Evolutionary conservation across 1,139 yeast genomes (phyloP), one percentile per base, ranked within the genome.

Genomic region (Sugiyamaella pinicola): DNA sequence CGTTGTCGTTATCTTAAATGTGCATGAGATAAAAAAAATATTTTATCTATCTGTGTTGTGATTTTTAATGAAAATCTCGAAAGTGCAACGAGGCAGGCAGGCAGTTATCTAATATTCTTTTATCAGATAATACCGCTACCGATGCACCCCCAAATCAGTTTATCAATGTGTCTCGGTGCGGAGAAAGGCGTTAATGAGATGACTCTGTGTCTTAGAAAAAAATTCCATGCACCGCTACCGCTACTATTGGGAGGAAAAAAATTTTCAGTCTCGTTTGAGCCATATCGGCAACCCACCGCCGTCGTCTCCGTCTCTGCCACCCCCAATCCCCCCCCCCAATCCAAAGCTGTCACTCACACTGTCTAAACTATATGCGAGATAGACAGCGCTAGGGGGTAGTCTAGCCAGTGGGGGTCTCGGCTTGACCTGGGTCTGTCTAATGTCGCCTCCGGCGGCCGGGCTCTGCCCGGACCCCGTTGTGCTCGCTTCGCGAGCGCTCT

Each of bases 11-110:
- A 31, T 31, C 35, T 28, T 13, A 26, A 26, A 24, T 24, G 44
- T 26, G 44, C 44, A 40, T 40, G 22, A 40, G 44, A 40, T 26
- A 40, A 40, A 40, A 40, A 40, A 40, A 40, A 31, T 24, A 40
- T 40, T 40, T 37, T 40, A 26, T 26, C 10, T 40, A 40, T 40
- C 34, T 2, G 34, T 18, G 28, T 40, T 24, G 28, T 24, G 28
- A 24, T 24, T 9, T 24, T 24, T 13, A 7, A 31, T 31, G 35
- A 31, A 31, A 31, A 31, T 31, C 35, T 31, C 35, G 12, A 31
- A 31, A 31, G 17, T 31, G 17, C 35, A 13, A 31, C 35, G 35
- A 13, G 35, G 13, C 10, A 13, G 31, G 31, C n/a, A 26, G n/a
- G 31, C n/a, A n/a, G 12, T 26, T 26, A 26, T n/a, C n/a, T n/a